Evolutionary conservation across 1,284 basidiomycete species (phyloP).

Genomic region (Ganoderma leucocontextum): DNA sequence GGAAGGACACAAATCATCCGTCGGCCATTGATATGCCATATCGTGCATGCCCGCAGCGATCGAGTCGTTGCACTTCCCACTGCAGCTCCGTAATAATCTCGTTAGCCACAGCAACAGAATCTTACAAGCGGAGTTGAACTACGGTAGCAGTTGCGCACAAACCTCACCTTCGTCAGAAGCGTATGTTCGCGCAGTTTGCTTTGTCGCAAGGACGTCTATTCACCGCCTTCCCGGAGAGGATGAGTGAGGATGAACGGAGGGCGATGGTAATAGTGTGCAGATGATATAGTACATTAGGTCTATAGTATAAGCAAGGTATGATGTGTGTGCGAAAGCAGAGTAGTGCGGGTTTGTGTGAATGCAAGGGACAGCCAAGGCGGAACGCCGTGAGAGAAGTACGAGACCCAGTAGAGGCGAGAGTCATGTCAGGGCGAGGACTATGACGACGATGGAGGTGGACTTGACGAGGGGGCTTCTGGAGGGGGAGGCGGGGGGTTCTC

Average conservation of each 20-base stretch:
- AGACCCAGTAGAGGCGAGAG: background rate
- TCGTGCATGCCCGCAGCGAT: background rate
- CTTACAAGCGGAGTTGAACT: background rate
- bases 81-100: background rate
- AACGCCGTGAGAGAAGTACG: background rate
- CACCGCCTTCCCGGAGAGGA: background rate
- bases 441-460: slow-evolving; percentile 28
- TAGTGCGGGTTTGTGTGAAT: slow-evolving; percentile 5
- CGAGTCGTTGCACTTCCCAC: background rate
- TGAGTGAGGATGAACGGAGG: slow-evolving; percentile 25
- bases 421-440: slow-evolving; percentile 12
- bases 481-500: slow-evolving; percentile 31
- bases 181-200: background rate
- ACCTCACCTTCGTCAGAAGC: background rate
- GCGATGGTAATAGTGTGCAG: slow-evolving; percentile 29
- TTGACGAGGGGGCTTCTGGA: slow-evolving; percentile 26
- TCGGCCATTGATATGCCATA: background rate
- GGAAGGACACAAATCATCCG: background rate
- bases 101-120: background rate
- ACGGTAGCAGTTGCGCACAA: background rate
- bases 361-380: background rate
- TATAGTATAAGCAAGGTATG: slow-evolving; percentile 34
- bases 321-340: slow-evolving; percentile 20
- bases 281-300: slow-evolving; percentile 34
- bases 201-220: background rate